Percentiles rank a stretch among this genome's conserved stretches.
Conservation (phyloP, 805 yeast species). For the Sungouiozyma ichnusensis region DNA sequence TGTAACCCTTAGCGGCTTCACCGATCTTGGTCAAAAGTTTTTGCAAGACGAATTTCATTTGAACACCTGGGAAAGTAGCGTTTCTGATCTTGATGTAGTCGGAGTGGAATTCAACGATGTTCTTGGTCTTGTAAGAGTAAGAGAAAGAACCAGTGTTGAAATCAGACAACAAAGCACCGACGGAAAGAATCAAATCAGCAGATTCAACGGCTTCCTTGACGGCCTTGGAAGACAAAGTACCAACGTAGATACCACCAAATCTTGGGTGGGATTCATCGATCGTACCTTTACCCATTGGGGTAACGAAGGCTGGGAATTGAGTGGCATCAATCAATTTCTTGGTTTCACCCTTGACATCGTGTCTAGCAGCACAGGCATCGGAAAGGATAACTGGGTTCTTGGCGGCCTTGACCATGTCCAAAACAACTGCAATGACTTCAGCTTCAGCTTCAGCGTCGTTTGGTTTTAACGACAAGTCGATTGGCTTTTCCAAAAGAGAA, state of each 20-base stretch:
- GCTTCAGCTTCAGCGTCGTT: conserved; percentile 53
- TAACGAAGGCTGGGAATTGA: conserved; percentile 71
- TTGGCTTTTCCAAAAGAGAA: conserved; percentile 47
- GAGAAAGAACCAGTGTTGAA: conserved; percentile 86
- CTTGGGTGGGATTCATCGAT: conserved; percentile 63
- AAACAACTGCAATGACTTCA: conserved; percentile 47
- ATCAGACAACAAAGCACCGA: conserved; percentile 79
- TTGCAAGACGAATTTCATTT: conserved; percentile 50
- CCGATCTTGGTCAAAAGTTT: conserved; percentile 32
- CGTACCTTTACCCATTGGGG: conserved; percentile 85
- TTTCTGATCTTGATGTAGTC: conserved; percentile 60
- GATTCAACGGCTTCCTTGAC: conserved; percentile 63
- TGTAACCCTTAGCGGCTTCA: conserved; percentile 33
- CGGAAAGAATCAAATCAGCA: conserved; percentile 64
- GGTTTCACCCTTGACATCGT: conserved; percentile 56
- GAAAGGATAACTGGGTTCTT: conserved; percentile 65
- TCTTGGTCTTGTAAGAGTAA: conserved; percentile 62
- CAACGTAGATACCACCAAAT: conserved; percentile 81
- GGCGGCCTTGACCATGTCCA: conserved; percentile 45
- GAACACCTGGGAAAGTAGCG: conserved; percentile 63
- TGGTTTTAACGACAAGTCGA: conserved; percentile 47
- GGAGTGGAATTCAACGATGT: conserved; percentile 70
- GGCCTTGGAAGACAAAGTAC: conserved; percentile 64
- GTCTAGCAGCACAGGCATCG: conserved; percentile 83
- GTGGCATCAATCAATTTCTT: conserved; percentile 51